Evolutionary conservation across 768 basidiomycete species (phyloP), one percentile per base, ranked within the genome.

Genomic region (Kockovaella imperatae): DNA sequence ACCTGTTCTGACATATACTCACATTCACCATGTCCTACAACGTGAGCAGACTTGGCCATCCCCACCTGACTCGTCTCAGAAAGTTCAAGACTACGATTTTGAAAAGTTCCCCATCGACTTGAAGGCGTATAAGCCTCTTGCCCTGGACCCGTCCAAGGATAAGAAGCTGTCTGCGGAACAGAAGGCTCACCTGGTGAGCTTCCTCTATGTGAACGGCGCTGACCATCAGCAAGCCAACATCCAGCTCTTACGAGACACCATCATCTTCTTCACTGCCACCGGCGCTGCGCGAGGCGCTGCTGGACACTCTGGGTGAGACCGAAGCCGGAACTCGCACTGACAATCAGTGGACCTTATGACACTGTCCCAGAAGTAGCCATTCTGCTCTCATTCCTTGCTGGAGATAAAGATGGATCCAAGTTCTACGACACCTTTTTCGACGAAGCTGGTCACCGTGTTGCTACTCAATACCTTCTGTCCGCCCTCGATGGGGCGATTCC

Each of bases 291-390:
- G 87, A 35, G 87, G 87, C 41, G 84, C 87, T 35, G 84, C 84
- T 57, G 87, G 87, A 28, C 87, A 89, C 70, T 87, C 59, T 47
- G 57, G 56, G 55, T 60, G 29, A 39, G 54, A 20, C 29, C 31
- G 35, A 1, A 17, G 18, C 29, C 10, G 23, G 7, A 20, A 5
- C 21, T 24, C 30, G 21, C 4, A 14, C 47, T 45, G 11, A 38
- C 26, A 35, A 60, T 43, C 15, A 59, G 76, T 44, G 76, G 76
- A 57, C 73, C 76, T 5, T 77, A 71, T 58, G 76, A 77, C 60
- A 89, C 87, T 20, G 83, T 86, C 14, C 87, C 87, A 2, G 87
- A 90, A 72, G 83, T 89, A 20, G 82, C 80, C 68, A 80, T 89
- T 55, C 74, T 88, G 39, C 78, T 87, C 32, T 77, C 81, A 32